A percentile compares a stretch with the other conserved stretches of the same genome.
Evolutionary conservation across 1,139 yeast species (phyloP).

Genomic region (Geotrichum histeridarum): DNA sequence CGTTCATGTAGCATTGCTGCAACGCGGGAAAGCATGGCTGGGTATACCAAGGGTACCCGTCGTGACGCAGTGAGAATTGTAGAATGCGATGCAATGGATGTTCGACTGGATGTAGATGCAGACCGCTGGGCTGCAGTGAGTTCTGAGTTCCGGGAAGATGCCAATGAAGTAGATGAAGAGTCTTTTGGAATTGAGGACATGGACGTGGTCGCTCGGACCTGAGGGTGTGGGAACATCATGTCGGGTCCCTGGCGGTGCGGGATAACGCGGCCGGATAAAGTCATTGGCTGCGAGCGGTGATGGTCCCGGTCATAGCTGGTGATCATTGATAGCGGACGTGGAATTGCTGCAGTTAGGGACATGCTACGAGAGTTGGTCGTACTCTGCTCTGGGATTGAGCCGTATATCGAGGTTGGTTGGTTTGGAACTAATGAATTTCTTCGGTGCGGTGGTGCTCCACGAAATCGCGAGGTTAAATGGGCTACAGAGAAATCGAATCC

Average conservation of each 20-base stretch:
- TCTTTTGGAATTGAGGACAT: conserved; percentile 4
- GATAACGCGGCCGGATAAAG: conserved; percentile 31
- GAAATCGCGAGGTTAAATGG: background rate
- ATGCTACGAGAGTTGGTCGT: conserved; percentile 6
- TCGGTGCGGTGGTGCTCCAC: background rate
- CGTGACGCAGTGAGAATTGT: conserved; percentile 45
- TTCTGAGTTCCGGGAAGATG: conserved; percentile 8
- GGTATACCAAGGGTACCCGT: conserved; percentile 67
- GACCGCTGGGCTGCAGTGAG: conserved; percentile 5
- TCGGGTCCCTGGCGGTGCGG: conserved; percentile 29
- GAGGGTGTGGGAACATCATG: conserved; percentile 7
- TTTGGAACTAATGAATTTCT: background rate
- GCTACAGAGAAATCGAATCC: background rate
- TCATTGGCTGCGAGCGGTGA: conserved; percentile 23
- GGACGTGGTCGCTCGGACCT: background rate
- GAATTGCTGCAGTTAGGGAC: conserved; percentile 1
- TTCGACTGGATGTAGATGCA: conserved; percentile 16
- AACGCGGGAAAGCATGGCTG: conserved; percentile 82
- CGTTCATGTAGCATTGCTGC: conserved; percentile 72
- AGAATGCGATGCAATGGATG: conserved; percentile 17
- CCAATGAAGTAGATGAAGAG: background rate
- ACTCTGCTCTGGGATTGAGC: background rate
- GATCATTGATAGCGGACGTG: background rate
- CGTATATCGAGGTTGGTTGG: background rate
- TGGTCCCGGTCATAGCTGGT: conserved; percentile 20